A percentile compares a stretch with the other conserved stretches of the same genome.
Conservation (phyloP, 306 rosid species). For the Alnus glutinosa region DNA sequence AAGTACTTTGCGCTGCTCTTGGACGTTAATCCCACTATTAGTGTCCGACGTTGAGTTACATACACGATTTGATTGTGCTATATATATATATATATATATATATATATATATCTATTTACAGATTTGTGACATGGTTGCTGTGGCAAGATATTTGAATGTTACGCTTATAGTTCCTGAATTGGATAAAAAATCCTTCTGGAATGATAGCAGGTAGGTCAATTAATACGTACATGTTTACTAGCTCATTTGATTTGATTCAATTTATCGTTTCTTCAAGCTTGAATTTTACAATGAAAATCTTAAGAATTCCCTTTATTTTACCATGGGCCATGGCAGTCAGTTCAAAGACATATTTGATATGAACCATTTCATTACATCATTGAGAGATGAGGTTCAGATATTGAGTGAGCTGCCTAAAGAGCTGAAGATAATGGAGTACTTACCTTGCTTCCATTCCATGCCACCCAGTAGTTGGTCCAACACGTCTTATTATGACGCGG, state of each 20-base stretch:
- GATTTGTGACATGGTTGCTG: constrained; percentile 96
- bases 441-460: constrained; percentile 39
- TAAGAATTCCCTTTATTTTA: neutral
- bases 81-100: constrained; percentile 2
- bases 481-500: constrained; percentile 9
- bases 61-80: constrained; percentile 10
- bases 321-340: constrained; percentile 43
- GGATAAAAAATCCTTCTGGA: constrained; percentile 91
- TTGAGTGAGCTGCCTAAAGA: constrained; percentile 28
- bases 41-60: too few species aligned
- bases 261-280: too few species aligned
- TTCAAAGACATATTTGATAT: constrained; percentile 81
- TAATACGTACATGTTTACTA: too few species aligned
- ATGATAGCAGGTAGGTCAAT: constrained; percentile 57
- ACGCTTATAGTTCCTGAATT: constrained; percentile 91
- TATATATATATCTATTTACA: constrained; percentile 25
- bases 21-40: too few species aligned
- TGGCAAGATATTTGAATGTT: constrained; percentile 78
- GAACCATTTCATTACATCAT: constrained; percentile 69
- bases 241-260: neutral
- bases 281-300: neutral
- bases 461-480: constrained; percentile 92
- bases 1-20: constrained; percentile 33
- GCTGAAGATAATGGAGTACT: constrained; percentile 47
- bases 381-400: constrained; percentile 86